These are phyloP conservation scores for Penicillium sp. DNA, from an alignment of 2,329 filamentous ascomycete species.

Conservation along the genomic window DNA sequence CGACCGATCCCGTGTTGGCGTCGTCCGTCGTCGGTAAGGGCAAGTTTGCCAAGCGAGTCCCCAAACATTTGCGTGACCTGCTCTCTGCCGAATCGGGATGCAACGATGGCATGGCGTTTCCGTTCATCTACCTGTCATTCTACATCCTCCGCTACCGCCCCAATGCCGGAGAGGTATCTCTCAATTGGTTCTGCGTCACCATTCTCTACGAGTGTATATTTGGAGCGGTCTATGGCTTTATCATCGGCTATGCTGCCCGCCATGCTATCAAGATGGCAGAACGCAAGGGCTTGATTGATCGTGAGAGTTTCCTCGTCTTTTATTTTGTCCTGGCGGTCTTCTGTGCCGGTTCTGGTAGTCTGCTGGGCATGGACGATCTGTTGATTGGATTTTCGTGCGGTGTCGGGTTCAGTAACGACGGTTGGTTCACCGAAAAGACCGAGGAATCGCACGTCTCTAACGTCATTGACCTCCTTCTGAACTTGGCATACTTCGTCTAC, in stretches of 20 bases:
- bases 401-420: slow-evolving; percentile 98
- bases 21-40: slow-evolving; percentile 98
- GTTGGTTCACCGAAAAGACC: slow-evolving; percentile 97
- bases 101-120: slow-evolving; percentile 99
- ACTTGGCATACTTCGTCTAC: slow-evolving; percentile 97
- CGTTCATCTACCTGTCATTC: slow-evolving; percentile 88
- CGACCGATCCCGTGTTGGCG: slow-evolving; percentile 92
- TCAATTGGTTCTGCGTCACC: slow-evolving; percentile 85
- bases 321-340: slow-evolving; percentile 97
- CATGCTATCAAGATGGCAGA: slow-evolving; percentile 89
- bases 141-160: slow-evolving; percentile 83
- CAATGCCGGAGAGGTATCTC: slow-evolving; percentile 65
- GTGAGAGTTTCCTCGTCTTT: slow-evolving; percentile 96
- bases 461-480: slow-evolving; percentile 95
- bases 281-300: slow-evolving; percentile 78
- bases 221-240: slow-evolving; percentile 82
- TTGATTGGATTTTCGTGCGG: slow-evolving; percentile 92
- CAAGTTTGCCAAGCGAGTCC: slow-evolving; percentile 95
- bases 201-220: slow-evolving; percentile 96
- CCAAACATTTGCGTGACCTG: slow-evolving; percentile 93
- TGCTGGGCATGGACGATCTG: slow-evolving; percentile 88
- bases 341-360: slow-evolving; percentile 87
- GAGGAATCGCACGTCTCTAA: slow-evolving; percentile 98
- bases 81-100: slow-evolving; percentile 96
- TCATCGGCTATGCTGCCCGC: slow-evolving; percentile 82